Evolutionary conservation across 768 basidiomycete species (phyloP).

Genomic region (Trametes villosa): DNA sequence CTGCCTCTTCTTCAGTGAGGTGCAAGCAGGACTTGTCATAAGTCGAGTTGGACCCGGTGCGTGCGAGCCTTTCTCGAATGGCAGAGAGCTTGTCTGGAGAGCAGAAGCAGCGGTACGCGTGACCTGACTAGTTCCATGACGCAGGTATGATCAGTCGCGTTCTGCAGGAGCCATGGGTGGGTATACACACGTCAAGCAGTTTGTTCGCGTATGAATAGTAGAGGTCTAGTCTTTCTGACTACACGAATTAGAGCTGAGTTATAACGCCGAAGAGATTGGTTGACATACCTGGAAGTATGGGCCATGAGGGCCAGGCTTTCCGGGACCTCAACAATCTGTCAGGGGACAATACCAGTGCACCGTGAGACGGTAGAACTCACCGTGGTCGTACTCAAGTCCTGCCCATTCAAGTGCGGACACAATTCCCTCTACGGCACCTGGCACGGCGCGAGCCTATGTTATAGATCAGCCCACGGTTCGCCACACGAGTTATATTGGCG

Average conservation of each 20-base stretch:
- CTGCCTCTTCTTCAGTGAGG: conserved; percentile 84
- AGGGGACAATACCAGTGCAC: neutral
- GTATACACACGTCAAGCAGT: conserved; percentile 68
- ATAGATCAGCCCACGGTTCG: neutral
- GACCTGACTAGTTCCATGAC: conserved; percentile 74
- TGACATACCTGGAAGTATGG: conserved; percentile 82
- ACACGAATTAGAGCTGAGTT: neutral
- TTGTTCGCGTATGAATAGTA: conserved; percentile 76
- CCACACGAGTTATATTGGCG: conserved; percentile 26
- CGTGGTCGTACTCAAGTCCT: conserved; percentile 89
- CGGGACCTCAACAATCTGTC: conserved; percentile 64
- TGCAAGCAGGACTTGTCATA: conserved; percentile 92
- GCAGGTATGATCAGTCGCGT: neutral
- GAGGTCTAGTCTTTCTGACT: conserved; percentile 90
- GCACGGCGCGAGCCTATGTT: conserved; percentile 73
- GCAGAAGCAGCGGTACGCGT: conserved; percentile 97
- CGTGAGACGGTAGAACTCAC: conserved; percentile 45
- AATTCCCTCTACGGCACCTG: conserved; percentile 84
- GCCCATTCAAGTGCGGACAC: conserved; percentile 84
- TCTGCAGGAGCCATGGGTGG: neutral
- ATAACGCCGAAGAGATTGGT: neutral
- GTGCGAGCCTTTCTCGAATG: conserved; percentile 71
- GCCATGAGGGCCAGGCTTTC: conserved; percentile 69
- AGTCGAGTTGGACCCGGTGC: conserved; percentile 72
- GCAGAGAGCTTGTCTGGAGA: conserved; percentile 67